Evolutionary conservation across 495 filamentous ascomycete genomes (phyloP).

Genomic region (Rhizodiscina lignyota): DNA sequence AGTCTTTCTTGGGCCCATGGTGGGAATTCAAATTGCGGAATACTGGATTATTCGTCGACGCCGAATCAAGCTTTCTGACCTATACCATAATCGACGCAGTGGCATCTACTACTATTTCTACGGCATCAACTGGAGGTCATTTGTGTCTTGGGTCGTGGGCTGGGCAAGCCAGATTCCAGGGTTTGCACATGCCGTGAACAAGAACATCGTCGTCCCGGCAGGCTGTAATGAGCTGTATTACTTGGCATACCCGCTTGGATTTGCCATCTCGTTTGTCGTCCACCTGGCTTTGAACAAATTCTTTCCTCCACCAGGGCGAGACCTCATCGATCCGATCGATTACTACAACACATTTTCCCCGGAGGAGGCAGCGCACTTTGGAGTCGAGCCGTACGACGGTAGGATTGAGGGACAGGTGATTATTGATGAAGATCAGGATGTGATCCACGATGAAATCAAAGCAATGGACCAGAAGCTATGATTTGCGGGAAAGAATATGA

Average conservation of each 20-base stretch:
- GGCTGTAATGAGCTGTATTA: constrained; percentile 18
- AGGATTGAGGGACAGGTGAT: too few species aligned
- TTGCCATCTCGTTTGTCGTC: neutral
- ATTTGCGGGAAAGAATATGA: too few species aligned
- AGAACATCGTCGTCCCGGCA: constrained; percentile 12
- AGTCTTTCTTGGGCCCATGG: constrained; percentile 30
- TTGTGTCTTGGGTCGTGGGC: constrained; percentile 20
- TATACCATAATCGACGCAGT: constrained; percentile 12
- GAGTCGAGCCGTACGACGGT: constrained; percentile 12
- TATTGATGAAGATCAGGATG: constrained; percentile 4
- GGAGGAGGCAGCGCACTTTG: constrained; percentile 16
- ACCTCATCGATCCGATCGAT: constrained; percentile 13
- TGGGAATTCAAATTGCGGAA: constrained; percentile 24
- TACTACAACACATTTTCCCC: constrained; percentile 19
- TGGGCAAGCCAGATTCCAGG: constrained; percentile 21
- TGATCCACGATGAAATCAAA: too few species aligned
- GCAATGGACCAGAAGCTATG: too few species aligned
- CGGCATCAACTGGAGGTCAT: constrained; percentile 20
- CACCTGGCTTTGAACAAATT: constrained; percentile 10
- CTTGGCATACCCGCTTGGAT: constrained; percentile 23
- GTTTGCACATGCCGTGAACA: constrained; percentile 14
- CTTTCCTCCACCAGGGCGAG: constrained; percentile 18
- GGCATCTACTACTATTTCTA: constrained; percentile 23
- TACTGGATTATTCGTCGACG: constrained; percentile 19
- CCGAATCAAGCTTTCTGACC: constrained; percentile 17